Evolutionary conservation across 768 basidiomycete species (phyloP), one percentile per base, ranked within the genome.

Genomic region (Suillus hirtellus): DNA sequence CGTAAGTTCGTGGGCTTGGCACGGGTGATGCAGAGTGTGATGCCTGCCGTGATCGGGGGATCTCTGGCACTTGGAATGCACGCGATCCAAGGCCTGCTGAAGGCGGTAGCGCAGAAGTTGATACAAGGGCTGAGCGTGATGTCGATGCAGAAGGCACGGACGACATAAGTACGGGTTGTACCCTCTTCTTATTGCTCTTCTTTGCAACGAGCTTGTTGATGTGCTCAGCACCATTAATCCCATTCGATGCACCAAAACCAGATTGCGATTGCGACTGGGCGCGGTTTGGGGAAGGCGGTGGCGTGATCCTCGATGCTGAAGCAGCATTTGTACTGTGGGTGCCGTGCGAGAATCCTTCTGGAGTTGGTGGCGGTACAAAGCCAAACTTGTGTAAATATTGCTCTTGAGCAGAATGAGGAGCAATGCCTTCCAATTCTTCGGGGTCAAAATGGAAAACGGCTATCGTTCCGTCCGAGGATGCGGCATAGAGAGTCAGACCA

Each of bases 381-480:
- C 88, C 89, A 70, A 93, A 95, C 70, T 92, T 92, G 55, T 86
- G 84, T 17, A 95, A 79, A 72, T 95, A 95, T 68, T 90, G 84
- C 68, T 86, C 86, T 72, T 93, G 92, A 12, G 88, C 88, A 11
- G 81, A 79, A 68, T 84, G 83, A 4, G 89, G 86, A 2, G 91
- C 88, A 43, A 94, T 89, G 40, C 93, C 93, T 71, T 92, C 91
- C 2, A 93, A 78, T 74, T 94, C 93, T 38, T 87, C 85, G 2
- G 85, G 72, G 47, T 91, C 89, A 69, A 99, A 99, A 67, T 84
- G 82, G 76, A 97, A 92, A 2, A 89, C 93, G 1, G 89, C 93
- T 61, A 99, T 87, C 0, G 95, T 95, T 2, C 97, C 97, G 72
- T 99, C 97, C 0, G 95, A 96, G 1, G 96, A 97, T 64, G 92